A percentile compares a stretch with the other conserved stretches of the same genome.
Conservation (phyloP, 305 asterid species). For the Fraxinus ornus region DNA sequence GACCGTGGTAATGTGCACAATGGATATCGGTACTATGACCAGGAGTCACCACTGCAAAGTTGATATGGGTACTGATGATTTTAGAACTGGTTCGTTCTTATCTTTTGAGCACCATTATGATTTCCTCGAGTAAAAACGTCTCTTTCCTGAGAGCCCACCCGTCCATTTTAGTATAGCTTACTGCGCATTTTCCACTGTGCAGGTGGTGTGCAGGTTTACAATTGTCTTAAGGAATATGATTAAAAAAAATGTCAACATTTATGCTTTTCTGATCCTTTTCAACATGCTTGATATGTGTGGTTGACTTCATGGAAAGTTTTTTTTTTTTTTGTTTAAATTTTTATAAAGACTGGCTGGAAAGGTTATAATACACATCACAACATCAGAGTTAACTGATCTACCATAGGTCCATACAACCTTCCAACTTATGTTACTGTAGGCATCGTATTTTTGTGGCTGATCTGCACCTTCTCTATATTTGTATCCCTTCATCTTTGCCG, state of each 20-base stretch:
- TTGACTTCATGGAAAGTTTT: slow-evolving; percentile 8
- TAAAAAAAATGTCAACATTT: slow-evolving; percentile 30
- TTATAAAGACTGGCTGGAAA: not conserved
- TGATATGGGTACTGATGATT: slow-evolving; percentile 44
- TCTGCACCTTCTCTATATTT: not conserved
- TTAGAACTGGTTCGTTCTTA: slow-evolving; percentile 49
- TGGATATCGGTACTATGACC: slow-evolving; percentile 33
- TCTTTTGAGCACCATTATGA: not conserved
- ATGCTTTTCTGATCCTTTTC: slow-evolving; percentile 16
- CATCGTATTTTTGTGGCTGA: not conserved
- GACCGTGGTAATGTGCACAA: slow-evolving; percentile 26
- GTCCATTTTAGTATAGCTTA: slow-evolving; percentile 50
- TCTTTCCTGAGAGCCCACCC: slow-evolving; percentile 8
- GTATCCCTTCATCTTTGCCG: not conserved
- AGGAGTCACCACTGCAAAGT: slow-evolving; percentile 32
- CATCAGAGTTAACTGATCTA: not conserved
- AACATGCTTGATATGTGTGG: slow-evolving; percentile 26
- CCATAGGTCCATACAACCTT: not conserved
- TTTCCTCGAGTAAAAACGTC: not conserved
- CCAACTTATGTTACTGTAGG: not conserved
- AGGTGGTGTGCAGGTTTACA: slow-evolving; percentile 94
- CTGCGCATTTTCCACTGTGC: slow-evolving; percentile 95
- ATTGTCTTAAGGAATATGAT: slow-evolving; percentile 56
- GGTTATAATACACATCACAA: not conserved
- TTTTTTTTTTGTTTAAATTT: too few species aligned